Percentiles rank a stretch among this genome's conserved stretches.
Evolutionary conservation across 306 rosid genomes (phyloP).

Genomic region (Mucuna pruriens): DNA sequence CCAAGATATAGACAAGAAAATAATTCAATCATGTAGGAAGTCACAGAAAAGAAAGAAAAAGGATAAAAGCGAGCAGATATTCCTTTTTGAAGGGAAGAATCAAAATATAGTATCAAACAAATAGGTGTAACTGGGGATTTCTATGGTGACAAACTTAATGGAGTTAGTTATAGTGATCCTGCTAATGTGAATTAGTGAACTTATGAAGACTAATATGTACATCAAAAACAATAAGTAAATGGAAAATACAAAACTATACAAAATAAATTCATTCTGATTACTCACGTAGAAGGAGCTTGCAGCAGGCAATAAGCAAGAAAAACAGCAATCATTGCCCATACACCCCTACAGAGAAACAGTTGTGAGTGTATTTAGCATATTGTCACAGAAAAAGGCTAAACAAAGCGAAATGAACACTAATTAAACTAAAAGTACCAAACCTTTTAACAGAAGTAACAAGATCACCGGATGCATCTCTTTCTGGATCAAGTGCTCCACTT

Average conservation of each 20-base stretch:
- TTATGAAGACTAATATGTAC: background rate
- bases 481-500: slow-evolving; percentile 95
- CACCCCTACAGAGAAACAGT: slow-evolving; percentile 75
- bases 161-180: too few species aligned
- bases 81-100: too few species aligned
- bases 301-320: slow-evolving; percentile 98
- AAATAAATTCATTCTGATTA: slow-evolving; percentile 26
- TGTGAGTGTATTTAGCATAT: slow-evolving; percentile 3
- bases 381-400: background rate
- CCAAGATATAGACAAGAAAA: slow-evolving; percentile 8
- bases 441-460: slow-evolving; percentile 89
- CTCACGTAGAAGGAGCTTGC: slow-evolving; percentile 99
- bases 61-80: too few species aligned
- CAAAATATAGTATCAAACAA: too few species aligned
- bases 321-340: slow-evolving; percentile 98
- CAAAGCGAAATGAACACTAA: background rate
- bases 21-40: background rate
- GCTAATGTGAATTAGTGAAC: too few species aligned
- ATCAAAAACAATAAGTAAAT: slow-evolving; percentile 11
- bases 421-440: slow-evolving; percentile 48
- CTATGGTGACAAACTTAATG: too few species aligned
- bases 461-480: slow-evolving; percentile 81
- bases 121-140: too few species aligned
- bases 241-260: slow-evolving; percentile 13
- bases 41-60: slow-evolving; percentile 21